phyloP scores from a whole-genome alignment of 2,329 filamentous ascomycete species.

The Verticillium zaregamsianum region DNA sequence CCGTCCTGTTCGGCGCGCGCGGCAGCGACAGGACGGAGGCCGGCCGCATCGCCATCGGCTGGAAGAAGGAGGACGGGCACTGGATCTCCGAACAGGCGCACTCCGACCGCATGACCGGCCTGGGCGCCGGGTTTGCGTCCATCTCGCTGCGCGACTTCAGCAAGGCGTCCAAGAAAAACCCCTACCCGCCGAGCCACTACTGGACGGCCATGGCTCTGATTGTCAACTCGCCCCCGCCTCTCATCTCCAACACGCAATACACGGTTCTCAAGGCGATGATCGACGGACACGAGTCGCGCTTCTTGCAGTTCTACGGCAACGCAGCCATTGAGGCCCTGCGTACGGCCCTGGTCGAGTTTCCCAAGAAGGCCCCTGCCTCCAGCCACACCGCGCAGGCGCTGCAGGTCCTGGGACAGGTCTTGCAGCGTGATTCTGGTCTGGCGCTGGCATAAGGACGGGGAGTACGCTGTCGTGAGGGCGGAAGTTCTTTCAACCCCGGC shows the following conservation, averaged over 20 bases:
- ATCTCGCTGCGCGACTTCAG: slow-evolving; percentile 80
- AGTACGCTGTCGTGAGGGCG: too few species aligned
- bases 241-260: slow-evolving; percentile 70
- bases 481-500: too few species aligned
- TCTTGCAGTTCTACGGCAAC: slow-evolving; percentile 77
- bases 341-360: slow-evolving; percentile 70
- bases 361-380: slow-evolving; percentile 44
- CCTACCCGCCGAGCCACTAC: slow-evolving; percentile 74
- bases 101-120: slow-evolving; percentile 75
- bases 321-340: slow-evolving; percentile 68
- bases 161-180: slow-evolving; percentile 62
- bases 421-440: slow-evolving; percentile 47
- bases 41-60: slow-evolving; percentile 67
- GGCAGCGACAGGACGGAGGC: slow-evolving; percentile 69
- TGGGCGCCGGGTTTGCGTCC: slow-evolving; percentile 80
- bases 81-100: slow-evolving; percentile 71
- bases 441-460: slow-evolving; percentile 22
- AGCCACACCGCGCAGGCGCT: slow-evolving; percentile 48
- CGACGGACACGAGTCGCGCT: slow-evolving; percentile 67
- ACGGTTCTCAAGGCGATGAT: slow-evolving; percentile 69
- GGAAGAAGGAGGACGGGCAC: slow-evolving; percentile 57
- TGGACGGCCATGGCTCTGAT: slow-evolving; percentile 77
- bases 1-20: slow-evolving; percentile 78
- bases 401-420: slow-evolving; percentile 47
- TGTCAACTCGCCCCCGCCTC: slow-evolving; percentile 64